A percentile compares a stretch with the other conserved stretches of the same genome.
These are phyloP conservation scores for Neophaeococcomyces aloes DNA, from an alignment of 2,329 filamentous ascomycete species.

Conservation along the genomic window DNA sequence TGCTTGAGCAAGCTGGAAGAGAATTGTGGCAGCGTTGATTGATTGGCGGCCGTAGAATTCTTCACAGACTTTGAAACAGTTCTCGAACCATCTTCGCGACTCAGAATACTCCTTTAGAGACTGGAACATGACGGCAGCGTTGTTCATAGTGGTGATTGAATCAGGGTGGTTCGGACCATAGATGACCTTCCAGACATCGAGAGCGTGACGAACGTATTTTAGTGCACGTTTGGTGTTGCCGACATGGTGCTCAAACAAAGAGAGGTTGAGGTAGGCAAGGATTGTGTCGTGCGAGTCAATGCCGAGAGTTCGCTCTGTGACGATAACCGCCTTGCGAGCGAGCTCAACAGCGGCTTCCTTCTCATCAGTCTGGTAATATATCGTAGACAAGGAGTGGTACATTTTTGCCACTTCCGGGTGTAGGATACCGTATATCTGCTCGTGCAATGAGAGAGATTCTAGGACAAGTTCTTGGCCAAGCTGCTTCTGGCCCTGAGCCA, in stretches of 20 bases:
- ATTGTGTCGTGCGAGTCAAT: slow-evolving; percentile 90
- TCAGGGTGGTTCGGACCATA: slow-evolving; percentile 91
- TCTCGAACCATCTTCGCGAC: slow-evolving; percentile 93
- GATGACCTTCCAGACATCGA: slow-evolving; percentile 93
- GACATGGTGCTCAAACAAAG: slow-evolving; percentile 82
- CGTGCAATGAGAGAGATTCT: slow-evolving; percentile 91
- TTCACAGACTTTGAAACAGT: slow-evolving; percentile 79
- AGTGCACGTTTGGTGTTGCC: slow-evolving; percentile 86
- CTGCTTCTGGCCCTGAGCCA: slow-evolving; percentile 89
- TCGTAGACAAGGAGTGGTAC: slow-evolving; percentile 88
- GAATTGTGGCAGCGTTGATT: slow-evolving; percentile 83
- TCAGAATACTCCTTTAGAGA: slow-evolving; percentile 89
- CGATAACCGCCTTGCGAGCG: slow-evolving; percentile 90
- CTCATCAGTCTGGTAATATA: slow-evolving; percentile 96
- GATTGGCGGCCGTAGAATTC: slow-evolving; percentile 79
- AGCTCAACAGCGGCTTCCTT: slow-evolving; percentile 92
- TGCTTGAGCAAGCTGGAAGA: slow-evolving; percentile 95
- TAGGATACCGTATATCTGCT: slow-evolving; percentile 96
- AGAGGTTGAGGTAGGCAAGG: slow-evolving; percentile 90
- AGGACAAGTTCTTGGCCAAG: slow-evolving; percentile 88
- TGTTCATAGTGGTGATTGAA: slow-evolving; percentile 97
- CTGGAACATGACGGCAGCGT: slow-evolving; percentile 96
- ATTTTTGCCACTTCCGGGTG: slow-evolving; percentile 93
- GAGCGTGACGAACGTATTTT: slow-evolving; percentile 78
- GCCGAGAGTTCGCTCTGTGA: slow-evolving; percentile 86